A percentile compares a stretch with the other conserved stretches of the same genome.
Evolutionary conservation across 2,329 filamentous ascomycete genomes (phyloP).

Genomic region (Pseudogymnoascus verrucosus): DNA sequence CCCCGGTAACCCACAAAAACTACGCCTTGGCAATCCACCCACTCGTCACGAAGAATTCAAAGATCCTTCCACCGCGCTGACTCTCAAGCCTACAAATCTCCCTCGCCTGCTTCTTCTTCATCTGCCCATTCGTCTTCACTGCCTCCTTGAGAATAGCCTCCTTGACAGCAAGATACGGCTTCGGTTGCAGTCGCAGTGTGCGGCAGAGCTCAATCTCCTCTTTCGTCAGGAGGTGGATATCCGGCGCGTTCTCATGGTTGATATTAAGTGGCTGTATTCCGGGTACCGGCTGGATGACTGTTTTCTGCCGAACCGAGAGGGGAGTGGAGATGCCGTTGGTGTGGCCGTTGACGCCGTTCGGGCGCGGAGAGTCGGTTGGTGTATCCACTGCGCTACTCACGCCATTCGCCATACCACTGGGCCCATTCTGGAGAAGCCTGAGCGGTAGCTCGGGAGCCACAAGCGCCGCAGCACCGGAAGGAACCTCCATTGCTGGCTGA

Average conservation of each 20-base stretch:
- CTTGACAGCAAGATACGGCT: constrained; percentile 92
- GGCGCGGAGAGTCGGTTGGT: constrained; percentile 24
- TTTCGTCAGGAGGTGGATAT: constrained; percentile 75
- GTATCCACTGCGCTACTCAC: not conserved
- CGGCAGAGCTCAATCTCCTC: constrained; percentile 85
- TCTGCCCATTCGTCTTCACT: constrained; percentile 72
- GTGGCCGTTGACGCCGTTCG: constrained; percentile 50
- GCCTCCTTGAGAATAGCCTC: constrained; percentile 87
- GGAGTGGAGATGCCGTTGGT: constrained; percentile 31
- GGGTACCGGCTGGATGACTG: constrained; percentile 40
- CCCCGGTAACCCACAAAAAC: not conserved
- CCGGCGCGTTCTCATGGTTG: constrained; percentile 58
- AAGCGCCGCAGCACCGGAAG: constrained; percentile 66
- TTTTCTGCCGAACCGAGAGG: constrained; percentile 38
- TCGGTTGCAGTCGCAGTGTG: constrained; percentile 75
- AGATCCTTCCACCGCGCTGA: constrained; percentile 77
- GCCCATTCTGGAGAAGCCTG: constrained; percentile 37
- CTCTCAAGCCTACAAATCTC: constrained; percentile 78
- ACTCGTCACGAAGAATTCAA: constrained; percentile 88
- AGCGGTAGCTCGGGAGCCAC: constrained; percentile 72
- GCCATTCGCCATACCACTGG: constrained; percentile 10
- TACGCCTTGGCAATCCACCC: constrained; percentile 87
- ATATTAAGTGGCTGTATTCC: constrained; percentile 36
- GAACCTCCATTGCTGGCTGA: constrained; percentile 56
- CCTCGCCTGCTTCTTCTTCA: constrained; percentile 92